These are phyloP conservation scores for Rhodotorula sp. DNA, from an alignment of 1,284 basidiomycete genomes.

Conservation along the genomic window DNA sequence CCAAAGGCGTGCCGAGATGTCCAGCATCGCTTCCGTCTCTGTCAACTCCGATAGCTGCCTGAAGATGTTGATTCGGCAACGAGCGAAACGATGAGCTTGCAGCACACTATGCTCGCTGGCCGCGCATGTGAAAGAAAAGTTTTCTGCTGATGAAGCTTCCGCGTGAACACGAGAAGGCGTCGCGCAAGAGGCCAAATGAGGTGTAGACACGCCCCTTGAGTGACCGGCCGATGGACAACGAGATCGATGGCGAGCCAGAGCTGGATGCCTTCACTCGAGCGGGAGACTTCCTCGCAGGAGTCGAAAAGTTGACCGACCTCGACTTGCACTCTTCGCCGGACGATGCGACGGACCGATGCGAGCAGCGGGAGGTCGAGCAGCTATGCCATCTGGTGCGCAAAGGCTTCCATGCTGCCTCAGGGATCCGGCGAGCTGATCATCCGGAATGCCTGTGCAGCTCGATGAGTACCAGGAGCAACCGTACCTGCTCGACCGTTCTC, in stretches of 20 bases:
- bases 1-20: too few species aligned
- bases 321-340: constrained; percentile 4
- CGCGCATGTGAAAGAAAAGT: too few species aligned
- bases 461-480: constrained; percentile 90
- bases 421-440: neutral
- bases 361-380: neutral
- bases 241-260: neutral
- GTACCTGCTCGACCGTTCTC: constrained; percentile 90
- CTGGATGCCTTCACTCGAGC: neutral
- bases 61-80: too few species aligned
- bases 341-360: neutral
- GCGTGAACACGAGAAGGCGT: too few species aligned
- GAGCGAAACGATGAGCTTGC: too few species aligned
- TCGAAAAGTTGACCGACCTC: neutral
- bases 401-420: too few species aligned
- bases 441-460: constrained; percentile 58
- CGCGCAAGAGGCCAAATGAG: too few species aligned
- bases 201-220: too few species aligned
- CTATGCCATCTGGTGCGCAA: constrained; percentile 1
- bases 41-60: too few species aligned
- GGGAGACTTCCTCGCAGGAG: neutral
- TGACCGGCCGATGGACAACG: neutral
- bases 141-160: too few species aligned
- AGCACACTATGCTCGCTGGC: too few species aligned
- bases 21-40: too few species aligned